phyloP scores from a whole-genome alignment of 768 basidiomycete genomes.

The Hericium coralloides region DNA sequence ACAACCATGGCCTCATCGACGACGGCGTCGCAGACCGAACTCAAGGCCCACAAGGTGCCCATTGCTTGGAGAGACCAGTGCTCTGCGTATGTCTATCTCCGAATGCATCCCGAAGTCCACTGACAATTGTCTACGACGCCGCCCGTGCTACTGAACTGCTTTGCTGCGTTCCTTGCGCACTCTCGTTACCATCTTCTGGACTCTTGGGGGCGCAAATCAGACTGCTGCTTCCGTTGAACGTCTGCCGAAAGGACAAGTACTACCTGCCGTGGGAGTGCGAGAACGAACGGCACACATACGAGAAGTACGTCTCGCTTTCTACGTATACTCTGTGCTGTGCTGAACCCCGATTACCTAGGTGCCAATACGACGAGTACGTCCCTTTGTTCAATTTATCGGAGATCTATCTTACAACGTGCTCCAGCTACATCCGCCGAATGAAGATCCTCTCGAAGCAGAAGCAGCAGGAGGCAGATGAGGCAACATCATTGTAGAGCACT shows the following conservation, averaged over 20 bases:
- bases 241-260: conserved; percentile 67
- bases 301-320: conserved; percentile 49
- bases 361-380: conserved; percentile 85
- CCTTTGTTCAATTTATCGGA: neutral
- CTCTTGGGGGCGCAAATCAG: conserved; percentile 30
- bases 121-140: neutral
- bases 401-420: conserved; percentile 1
- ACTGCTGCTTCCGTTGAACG: conserved; percentile 78
- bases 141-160: neutral
- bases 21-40: conserved; percentile 76
- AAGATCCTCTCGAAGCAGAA: conserved; percentile 74
- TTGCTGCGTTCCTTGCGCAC: neutral
- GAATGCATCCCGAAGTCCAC: neutral
- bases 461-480: conserved; percentile 21
- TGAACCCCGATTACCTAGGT: conserved; percentile 36
- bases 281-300: conserved; percentile 77
- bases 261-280: conserved; percentile 95
- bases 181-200: neutral
- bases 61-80: conserved; percentile 84
- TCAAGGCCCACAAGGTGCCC: conserved; percentile 69
- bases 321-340: neutral
- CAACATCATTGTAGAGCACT: neutral
- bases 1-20: conserved; percentile 56
- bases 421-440: conserved; percentile 83
- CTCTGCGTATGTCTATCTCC: conserved; percentile 61